Evolutionary conservation across 2,329 filamentous ascomycete species (phyloP).

Genomic region (Ascochyta koolunga): DNA sequence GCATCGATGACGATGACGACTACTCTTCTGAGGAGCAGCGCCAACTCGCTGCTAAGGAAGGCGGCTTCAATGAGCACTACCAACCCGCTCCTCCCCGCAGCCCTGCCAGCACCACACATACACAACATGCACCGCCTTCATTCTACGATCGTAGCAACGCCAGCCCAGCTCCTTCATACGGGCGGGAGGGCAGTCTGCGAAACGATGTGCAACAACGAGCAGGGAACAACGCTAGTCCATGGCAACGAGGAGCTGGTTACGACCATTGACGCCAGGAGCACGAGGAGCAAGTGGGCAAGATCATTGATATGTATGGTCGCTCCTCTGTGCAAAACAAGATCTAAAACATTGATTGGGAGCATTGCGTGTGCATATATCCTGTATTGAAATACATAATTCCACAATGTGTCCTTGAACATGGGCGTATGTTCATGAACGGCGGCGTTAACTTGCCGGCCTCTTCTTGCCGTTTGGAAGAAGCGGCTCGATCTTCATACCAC

Average conservation of each 20-base stretch:
- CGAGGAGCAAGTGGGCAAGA: slow-evolving; percentile 43
- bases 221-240: slow-evolving; percentile 64
- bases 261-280: slow-evolving; percentile 59
- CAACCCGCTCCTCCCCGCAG: slow-evolving; percentile 54
- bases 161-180: slow-evolving; percentile 36
- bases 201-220: slow-evolving; percentile 48
- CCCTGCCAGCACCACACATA: slow-evolving; percentile 46
- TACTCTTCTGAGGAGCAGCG: slow-evolving; percentile 58
- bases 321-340: slow-evolving; percentile 37
- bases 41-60: slow-evolving; percentile 43
- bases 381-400: slow-evolving; percentile 17
- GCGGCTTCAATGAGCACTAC: slow-evolving; percentile 50
- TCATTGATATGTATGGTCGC: slow-evolving; percentile 45
- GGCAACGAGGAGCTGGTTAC: slow-evolving; percentile 70
- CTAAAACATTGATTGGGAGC: slow-evolving; percentile 28
- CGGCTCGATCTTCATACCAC: slow-evolving; percentile 7
- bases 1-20: slow-evolving; percentile 75
- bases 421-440: slow-evolving; percentile 32
- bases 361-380: slow-evolving; percentile 35
- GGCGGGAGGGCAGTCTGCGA: slow-evolving; percentile 17
- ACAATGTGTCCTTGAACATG: slow-evolving; percentile 22
- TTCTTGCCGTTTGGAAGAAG: slow-evolving; percentile 13
- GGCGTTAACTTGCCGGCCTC: slow-evolving; percentile 24
- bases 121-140: slow-evolving; percentile 21
- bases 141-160: slow-evolving; percentile 44